These are phyloP conservation scores for Solanum dulcamara DNA, from an alignment of 257 asterid species.

Conservation along the genomic window DNA sequence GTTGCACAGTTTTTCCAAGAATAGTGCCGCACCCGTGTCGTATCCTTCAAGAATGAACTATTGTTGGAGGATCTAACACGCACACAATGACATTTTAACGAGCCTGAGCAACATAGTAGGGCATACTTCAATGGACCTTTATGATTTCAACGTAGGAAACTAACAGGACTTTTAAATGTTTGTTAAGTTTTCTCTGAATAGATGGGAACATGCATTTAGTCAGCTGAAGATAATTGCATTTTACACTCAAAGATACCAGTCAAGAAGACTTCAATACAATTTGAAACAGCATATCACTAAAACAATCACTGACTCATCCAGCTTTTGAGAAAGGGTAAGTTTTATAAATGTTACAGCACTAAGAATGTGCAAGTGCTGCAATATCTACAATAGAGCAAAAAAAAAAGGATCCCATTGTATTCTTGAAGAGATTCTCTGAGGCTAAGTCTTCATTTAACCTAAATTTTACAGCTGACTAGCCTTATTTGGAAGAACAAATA, in stretches of 20 bases:
- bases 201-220: not conserved
- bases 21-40: not conserved
- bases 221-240: not conserved
- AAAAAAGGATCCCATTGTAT: not conserved
- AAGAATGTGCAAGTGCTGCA: not conserved
- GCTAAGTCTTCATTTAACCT: not conserved
- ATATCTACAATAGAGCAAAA: not conserved
- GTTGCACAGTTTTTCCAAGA: not conserved
- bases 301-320: not conserved
- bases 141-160: not conserved
- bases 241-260: not conserved
- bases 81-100: not conserved
- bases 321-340: not conserved
- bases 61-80: not conserved
- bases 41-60: not conserved
- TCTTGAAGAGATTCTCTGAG: not conserved
- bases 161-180: not conserved
- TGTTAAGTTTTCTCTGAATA: not conserved
- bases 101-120: not conserved
- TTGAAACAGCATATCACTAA: not conserved
- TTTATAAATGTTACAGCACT: not conserved
- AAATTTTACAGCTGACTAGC: not conserved
- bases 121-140: not conserved
- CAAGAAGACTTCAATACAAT: not conserved
- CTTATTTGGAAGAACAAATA: not conserved